Percentiles rank a stretch among this genome's conserved stretches.
phyloP scores from a whole-genome alignment of 495 filamentous ascomycete species.

The Poronia punctata region DNA sequence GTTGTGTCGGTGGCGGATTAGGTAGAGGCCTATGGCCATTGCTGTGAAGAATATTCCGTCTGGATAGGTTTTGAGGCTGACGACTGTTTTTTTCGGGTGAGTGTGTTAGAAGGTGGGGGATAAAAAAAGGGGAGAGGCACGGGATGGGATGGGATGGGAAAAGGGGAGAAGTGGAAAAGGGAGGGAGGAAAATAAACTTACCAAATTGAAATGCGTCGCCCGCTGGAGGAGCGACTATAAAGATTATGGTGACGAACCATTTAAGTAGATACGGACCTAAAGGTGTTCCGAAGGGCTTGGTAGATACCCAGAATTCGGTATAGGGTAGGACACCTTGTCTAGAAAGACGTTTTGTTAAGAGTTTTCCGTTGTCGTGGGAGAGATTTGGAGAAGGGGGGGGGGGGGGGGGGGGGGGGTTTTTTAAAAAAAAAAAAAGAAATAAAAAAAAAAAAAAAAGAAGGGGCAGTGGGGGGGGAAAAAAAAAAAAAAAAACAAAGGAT shows the following conservation, averaged over 20 bases:
- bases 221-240: constrained; percentile 60
- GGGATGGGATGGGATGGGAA: no score
- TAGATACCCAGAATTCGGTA: constrained; percentile 57
- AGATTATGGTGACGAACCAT: constrained; percentile 52
- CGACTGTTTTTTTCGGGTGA: constrained; percentile 43
- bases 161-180: no score
- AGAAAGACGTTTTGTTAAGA: no score
- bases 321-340: constrained; percentile 62
- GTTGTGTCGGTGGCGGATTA: constrained; percentile 45
- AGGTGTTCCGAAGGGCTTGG: constrained; percentile 56
- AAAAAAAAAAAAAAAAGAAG: no score
- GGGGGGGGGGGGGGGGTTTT: no score
- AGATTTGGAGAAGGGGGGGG: no score
- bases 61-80: constrained; percentile 50
- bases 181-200: constrained; percentile 5
- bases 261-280: constrained; percentile 53
- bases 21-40: constrained; percentile 46
- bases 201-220: constrained; percentile 63
- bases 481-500: no score
- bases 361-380: no score
- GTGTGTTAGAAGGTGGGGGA: constrained; percentile 8
- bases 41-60: constrained; percentile 46
- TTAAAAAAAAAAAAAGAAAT: no score
- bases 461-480: no score
- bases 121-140: no score